Evolutionary conservation across 345 rosid species (phyloP).

Genomic region (Bruguiera gymnorhiza): DNA sequence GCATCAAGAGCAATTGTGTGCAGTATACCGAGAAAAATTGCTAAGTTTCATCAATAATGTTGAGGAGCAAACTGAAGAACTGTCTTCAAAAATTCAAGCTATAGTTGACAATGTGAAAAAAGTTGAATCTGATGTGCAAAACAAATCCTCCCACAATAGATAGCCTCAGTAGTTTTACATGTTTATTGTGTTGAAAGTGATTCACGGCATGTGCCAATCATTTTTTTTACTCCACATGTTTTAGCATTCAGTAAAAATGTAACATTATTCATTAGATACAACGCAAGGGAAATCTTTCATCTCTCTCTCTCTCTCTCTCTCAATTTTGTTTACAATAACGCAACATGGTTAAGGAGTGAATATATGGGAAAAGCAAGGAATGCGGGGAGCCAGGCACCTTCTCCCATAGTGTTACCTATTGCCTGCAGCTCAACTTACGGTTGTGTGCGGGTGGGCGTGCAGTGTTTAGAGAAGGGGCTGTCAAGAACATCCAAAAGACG

Average conservation of each 20-base stretch:
- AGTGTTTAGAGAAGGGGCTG: too few species aligned
- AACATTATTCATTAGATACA: conserved; percentile 6
- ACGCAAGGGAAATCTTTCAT: background rate
- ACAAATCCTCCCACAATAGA: conserved; percentile 25
- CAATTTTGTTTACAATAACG: too few species aligned
- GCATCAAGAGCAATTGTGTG: conserved; percentile 54
- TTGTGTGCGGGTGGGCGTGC: too few species aligned
- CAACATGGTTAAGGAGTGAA: too few species aligned
- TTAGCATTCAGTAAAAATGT: background rate
- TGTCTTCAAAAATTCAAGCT: conserved; percentile 47
- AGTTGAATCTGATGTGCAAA: conserved; percentile 49
- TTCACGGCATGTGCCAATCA: background rate
- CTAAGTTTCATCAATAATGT: conserved; percentile 50
- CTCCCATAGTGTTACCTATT: too few species aligned
- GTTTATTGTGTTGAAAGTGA: too few species aligned
- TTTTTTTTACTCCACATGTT: background rate
- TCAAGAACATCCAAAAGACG: too few species aligned
- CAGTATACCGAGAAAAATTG: conserved; percentile 46
- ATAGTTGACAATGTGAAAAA: conserved; percentile 53
- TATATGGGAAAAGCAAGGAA: too few species aligned
- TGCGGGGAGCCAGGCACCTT: too few species aligned
- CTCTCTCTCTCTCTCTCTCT: too few species aligned
- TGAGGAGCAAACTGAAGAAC: conserved; percentile 58
- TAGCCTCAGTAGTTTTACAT: conserved; percentile 16
- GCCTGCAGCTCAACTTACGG: too few species aligned